phyloP scores from a whole-genome alignment of 2,329 filamentous ascomycete genomes.

The Apiospora hydei region DNA sequence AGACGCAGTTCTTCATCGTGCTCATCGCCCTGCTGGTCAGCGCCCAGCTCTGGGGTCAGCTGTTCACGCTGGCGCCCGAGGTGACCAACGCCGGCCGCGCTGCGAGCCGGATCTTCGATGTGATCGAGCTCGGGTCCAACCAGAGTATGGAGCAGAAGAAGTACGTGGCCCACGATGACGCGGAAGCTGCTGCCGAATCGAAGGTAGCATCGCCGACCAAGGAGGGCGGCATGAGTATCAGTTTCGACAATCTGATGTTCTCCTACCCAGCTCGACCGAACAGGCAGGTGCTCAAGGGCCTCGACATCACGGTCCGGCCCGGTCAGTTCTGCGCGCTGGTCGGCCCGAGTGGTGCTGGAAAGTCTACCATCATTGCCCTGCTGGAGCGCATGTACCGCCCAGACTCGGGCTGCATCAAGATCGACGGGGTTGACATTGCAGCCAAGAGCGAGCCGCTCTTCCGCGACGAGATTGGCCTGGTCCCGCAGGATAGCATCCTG shows the following conservation, averaged over 20 bases:
- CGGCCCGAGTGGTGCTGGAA: slow-evolving; percentile 55
- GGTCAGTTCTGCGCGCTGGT: slow-evolving; percentile 52
- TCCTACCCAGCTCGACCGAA: slow-evolving; percentile 67
- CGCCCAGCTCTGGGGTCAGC: slow-evolving; percentile 75
- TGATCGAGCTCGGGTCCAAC: slow-evolving; percentile 54
- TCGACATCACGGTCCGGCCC: slow-evolving; percentile 46
- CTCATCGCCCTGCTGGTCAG: slow-evolving; percentile 75
- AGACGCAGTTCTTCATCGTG: slow-evolving; percentile 78
- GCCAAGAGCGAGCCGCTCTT: slow-evolving; percentile 51
- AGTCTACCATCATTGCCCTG: slow-evolving; percentile 55
- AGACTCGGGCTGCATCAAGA: slow-evolving; percentile 54
- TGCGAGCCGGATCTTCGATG: slow-evolving; percentile 62
- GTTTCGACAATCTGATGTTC: slow-evolving; percentile 64
- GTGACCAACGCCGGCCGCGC: slow-evolving; percentile 72
- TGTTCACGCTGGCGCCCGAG: slow-evolving; percentile 78
- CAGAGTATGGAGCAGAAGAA: slow-evolving; percentile 28
- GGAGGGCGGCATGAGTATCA: slow-evolving; percentile 47
- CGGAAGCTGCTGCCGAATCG: slow-evolving; percentile 40
- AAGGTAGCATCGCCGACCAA: slow-evolving; percentile 30
- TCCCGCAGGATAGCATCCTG: slow-evolving; percentile 65
- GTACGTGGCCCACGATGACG: slow-evolving; percentile 28
- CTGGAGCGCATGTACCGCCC: slow-evolving; percentile 63
- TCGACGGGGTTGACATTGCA: slow-evolving; percentile 59
- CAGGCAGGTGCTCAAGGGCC: slow-evolving; percentile 52
- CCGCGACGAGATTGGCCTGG: slow-evolving; percentile 60